Evolutionary conservation across 768 basidiomycete species (phyloP), one percentile per base, ranked within the genome.

Genomic region (Suillus paluster): DNA sequence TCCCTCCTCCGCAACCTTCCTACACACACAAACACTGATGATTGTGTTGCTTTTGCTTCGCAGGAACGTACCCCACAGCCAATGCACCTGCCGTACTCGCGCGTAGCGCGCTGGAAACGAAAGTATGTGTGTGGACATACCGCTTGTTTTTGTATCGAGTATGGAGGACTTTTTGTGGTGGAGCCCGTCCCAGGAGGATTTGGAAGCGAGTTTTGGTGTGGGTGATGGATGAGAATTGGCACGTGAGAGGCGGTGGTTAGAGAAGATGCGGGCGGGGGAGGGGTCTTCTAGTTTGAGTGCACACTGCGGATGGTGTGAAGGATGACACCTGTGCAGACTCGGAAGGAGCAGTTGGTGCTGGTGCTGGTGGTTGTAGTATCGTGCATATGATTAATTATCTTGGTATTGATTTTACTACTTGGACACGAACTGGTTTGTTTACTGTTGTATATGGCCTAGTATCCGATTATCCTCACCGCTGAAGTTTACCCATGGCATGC

Each of bases 71-170:
- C 64, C 58, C 61, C 7, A 58, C 15, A 15, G 49, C 79, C 12
- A 66, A 70, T 4, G 74, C 74, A 11, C 83, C 82, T 0, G 78
- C 85, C 45, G 76, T 85, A 25, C 67, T 81, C 33, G 80, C 86
- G 1, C 80, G 71, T 41, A 88, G 89, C 36, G 83, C 83, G 4
- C 81, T 96, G 19, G 91, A 94, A 73, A 91, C 93, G 71, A 90
- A 90, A 64, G 85, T 97, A 60, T 97, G 95, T 74, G 82, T 94
- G 38, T 82, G 88, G 61, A 92, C 89, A 9, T 94, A 94, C 73
- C 82, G 89, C 38, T 75, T 94, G 15, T 95, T 95, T 94, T 87
- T 71, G 90, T 91, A 7, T 79, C 90, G 3, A 70, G 79, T 27
- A 87, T 86, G 49, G 90, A 89, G 66, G 90, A 91, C 63, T 81